Percentiles rank a stretch among this genome's conserved stretches.
These are phyloP conservation scores for Leccinum arenicola DNA, from an alignment of 768 basidiomycete genomes.

Conservation along the genomic window DNA sequence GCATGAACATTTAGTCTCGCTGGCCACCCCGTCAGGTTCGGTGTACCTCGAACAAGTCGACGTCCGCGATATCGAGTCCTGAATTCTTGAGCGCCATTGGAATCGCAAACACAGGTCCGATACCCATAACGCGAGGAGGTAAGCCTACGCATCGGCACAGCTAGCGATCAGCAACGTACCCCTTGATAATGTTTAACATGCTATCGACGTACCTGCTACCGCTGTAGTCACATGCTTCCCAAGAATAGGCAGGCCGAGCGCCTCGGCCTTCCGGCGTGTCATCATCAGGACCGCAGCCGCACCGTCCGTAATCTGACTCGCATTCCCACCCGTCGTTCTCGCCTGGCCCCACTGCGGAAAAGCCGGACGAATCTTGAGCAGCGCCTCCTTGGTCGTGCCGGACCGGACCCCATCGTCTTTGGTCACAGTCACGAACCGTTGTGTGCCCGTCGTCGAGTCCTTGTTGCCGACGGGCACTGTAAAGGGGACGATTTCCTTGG, in stretches of 20 bases:
- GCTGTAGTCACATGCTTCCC: slow-evolving; percentile 76
- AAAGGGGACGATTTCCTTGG: slow-evolving; percentile 73
- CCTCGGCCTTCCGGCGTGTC: slow-evolving; percentile 76
- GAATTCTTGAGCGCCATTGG: slow-evolving; percentile 67
- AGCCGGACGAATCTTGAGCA: slow-evolving; percentile 66
- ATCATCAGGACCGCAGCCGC: slow-evolving; percentile 81
- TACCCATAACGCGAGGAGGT: slow-evolving; percentile 83
- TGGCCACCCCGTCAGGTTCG: neutral
- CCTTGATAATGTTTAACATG: neutral
- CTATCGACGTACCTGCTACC: slow-evolving; percentile 50
- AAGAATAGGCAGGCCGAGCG: slow-evolving; percentile 67
- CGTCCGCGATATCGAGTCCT: slow-evolving; percentile 64
- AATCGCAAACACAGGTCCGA: slow-evolving; percentile 84
- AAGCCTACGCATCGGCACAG: slow-evolving; percentile 41
- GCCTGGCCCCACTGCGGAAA: slow-evolving; percentile 81
- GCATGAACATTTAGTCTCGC: neutral
- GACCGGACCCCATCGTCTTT: slow-evolving; percentile 79
- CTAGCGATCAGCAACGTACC: neutral
- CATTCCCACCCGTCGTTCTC: slow-evolving; percentile 82
- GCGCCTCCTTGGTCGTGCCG: slow-evolving; percentile 64
- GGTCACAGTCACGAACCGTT: slow-evolving; percentile 50
- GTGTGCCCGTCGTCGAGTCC: slow-evolving; percentile 52
- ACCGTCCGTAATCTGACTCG: slow-evolving; percentile 82
- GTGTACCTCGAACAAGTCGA: slow-evolving; percentile 76
- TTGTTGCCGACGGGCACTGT: slow-evolving; percentile 62